These are phyloP conservation scores for Xylaria nigripes DNA, from an alignment of 495 filamentous ascomycete genomes.

Conservation along the genomic window DNA sequence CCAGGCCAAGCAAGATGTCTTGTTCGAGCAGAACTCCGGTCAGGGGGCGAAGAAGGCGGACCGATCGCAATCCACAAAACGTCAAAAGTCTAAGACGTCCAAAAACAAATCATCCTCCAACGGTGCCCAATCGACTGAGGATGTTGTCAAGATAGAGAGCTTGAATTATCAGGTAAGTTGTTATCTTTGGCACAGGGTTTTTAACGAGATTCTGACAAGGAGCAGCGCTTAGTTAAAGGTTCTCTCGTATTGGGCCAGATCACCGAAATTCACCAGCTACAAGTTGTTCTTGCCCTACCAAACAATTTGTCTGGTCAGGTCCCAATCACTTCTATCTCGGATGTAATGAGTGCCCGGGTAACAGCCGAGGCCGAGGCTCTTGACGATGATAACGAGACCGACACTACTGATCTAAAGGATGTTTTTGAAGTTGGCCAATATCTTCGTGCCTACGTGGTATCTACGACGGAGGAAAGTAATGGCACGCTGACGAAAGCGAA, in stretches of 20 bases:
- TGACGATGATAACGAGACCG: slow-evolving; percentile 43
- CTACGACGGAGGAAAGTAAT: slow-evolving; percentile 53
- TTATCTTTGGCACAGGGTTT: not conserved
- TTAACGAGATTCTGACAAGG: slow-evolving; percentile 30
- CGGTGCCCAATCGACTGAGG: slow-evolving; percentile 37
- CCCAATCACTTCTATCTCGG: slow-evolving; percentile 82
- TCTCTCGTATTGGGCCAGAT: slow-evolving; percentile 82
- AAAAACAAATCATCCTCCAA: slow-evolving; percentile 41
- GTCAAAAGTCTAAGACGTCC: slow-evolving; percentile 44
- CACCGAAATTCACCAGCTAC: slow-evolving; percentile 66
- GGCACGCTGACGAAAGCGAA: slow-evolving; percentile 52
- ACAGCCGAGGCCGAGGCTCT: slow-evolving; percentile 50
- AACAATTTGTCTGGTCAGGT: slow-evolving; percentile 90
- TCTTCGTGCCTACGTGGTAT: slow-evolving; percentile 74
- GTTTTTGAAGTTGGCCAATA: slow-evolving; percentile 84
- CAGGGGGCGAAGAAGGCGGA: slow-evolving; percentile 32
- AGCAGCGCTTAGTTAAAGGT: slow-evolving; percentile 69
- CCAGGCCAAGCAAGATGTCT: slow-evolving; percentile 82
- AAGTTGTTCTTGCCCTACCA: slow-evolving; percentile 73
- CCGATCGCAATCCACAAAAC: slow-evolving; percentile 42
- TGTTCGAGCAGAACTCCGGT: slow-evolving; percentile 74
- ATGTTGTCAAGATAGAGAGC: slow-evolving; percentile 67
- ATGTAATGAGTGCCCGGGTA: slow-evolving; percentile 48
- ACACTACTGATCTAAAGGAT: slow-evolving; percentile 58
- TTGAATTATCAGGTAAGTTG: slow-evolving; percentile 74